A percentile compares a stretch with the other conserved stretches of the same genome.
Evolutionary conservation across 2,329 filamentous ascomycete genomes (phyloP).

Genomic region (Penicillium sp.): DNA sequence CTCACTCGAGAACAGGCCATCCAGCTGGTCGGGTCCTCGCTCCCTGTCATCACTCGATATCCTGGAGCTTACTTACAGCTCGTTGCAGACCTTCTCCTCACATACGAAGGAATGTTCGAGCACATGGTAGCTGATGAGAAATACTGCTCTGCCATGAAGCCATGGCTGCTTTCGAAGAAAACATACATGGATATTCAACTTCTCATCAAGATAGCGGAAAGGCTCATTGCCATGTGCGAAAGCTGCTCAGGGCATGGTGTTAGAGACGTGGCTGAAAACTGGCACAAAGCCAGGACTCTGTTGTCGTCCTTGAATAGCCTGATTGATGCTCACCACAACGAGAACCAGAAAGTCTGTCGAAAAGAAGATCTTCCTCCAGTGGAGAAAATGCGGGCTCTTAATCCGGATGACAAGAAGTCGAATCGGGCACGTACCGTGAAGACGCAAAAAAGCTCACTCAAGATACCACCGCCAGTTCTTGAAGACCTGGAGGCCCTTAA

Average conservation of each 20-base stretch:
- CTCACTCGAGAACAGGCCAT: conserved; percentile 2
- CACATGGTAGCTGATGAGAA: conserved; percentile 8
- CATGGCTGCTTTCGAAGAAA: conserved; percentile 8
- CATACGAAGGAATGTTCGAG: conserved; percentile 4
- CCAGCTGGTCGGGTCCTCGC: conserved; percentile 8
- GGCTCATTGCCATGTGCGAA: conserved; percentile 7
- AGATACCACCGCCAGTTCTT: conserved; percentile 1
- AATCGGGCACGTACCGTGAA: neutral
- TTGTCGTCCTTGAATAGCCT: neutral
- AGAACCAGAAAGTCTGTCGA: neutral
- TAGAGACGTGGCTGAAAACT: neutral
- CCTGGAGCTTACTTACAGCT: conserved; percentile 2
- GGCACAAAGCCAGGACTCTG: conserved; percentile 2
- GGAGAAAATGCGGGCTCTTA: conserved; percentile 5
- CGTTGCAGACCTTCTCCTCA: conserved; percentile 1
- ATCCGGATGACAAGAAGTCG: conserved; percentile 9
- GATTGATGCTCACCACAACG: neutral
- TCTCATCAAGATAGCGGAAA: neutral
- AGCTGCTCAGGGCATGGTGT: conserved; percentile 12
- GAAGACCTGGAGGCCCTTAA: neutral
- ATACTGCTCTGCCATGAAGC: conserved; percentile 4
- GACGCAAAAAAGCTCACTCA: neutral
- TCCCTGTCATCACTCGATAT: conserved; percentile 6
- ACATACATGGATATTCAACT: conserved; percentile 1
- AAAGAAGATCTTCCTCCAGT: conserved; percentile 6